Conservation (phyloP, 305 asterid genomes). For the Fraxinus dipetala region DNA sequence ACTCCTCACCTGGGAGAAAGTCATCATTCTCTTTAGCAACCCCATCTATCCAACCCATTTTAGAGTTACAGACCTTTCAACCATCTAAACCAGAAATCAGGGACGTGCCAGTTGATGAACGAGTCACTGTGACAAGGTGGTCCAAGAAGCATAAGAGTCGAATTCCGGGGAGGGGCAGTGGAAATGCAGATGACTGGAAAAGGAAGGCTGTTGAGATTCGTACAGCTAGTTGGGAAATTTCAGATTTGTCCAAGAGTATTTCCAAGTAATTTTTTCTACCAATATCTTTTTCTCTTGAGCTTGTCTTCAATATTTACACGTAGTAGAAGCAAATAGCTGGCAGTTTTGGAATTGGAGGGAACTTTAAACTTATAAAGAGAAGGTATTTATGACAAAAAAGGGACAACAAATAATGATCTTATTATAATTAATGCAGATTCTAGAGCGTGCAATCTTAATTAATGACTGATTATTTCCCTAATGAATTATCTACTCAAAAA, state of each 20-base stretch:
- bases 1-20: slow-evolving; percentile 38
- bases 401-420: neutral
- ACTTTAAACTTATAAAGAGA: neutral
- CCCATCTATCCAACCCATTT: slow-evolving; percentile 51
- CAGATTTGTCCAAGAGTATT: slow-evolving; percentile 55
- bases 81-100: slow-evolving; percentile 56
- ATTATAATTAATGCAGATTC: neutral
- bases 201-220: slow-evolving; percentile 53
- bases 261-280: slow-evolving; percentile 49
- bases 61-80: slow-evolving; percentile 40
- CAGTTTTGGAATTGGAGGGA: neutral
- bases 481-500: neutral
- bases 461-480: neutral
- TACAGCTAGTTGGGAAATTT: slow-evolving; percentile 59
- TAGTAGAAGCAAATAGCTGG: neutral
- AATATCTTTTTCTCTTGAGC: slow-evolving; percentile 7
- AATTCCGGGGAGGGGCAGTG: slow-evolving; percentile 43
- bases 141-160: slow-evolving; percentile 61
- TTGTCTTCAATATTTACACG: slow-evolving; percentile 3
- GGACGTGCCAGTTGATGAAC: slow-evolving; percentile 78
- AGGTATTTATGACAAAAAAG: neutral
- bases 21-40: slow-evolving; percentile 62
- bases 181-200: slow-evolving; percentile 60
- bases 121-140: slow-evolving; percentile 84
- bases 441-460: neutral